These are phyloP conservation scores for Aspergillus sp. DNA, from an alignment of 2,329 filamentous ascomycete species.

Conservation along the genomic window DNA sequence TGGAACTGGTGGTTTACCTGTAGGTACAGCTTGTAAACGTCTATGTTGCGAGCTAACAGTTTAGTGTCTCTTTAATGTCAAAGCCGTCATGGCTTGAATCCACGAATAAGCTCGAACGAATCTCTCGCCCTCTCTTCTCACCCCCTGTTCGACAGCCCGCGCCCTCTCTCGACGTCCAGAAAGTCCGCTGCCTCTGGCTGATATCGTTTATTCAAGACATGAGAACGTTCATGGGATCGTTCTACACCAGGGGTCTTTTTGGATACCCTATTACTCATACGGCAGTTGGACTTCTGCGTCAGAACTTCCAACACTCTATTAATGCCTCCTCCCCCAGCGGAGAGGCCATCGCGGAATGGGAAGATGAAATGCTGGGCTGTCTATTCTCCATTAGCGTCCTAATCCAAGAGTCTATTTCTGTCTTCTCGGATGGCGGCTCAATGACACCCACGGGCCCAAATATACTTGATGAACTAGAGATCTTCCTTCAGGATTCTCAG, in stretches of 20 bases:
- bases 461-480: conserved; percentile 11
- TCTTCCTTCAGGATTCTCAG: not conserved
- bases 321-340: not conserved
- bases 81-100: conserved; percentile 30
- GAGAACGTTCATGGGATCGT: conserved; percentile 26
- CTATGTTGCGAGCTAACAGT: not conserved
- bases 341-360: not conserved
- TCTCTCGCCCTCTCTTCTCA: conserved; percentile 13
- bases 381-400: conserved; percentile 21
- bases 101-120: conserved; percentile 21
- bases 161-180: conserved; percentile 21
- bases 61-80: conserved; percentile 28
- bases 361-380: conserved; percentile 15
- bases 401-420: conserved; percentile 20
- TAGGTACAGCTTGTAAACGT: conserved; percentile 15
- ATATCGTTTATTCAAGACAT: conserved; percentile 32
- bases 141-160: not conserved
- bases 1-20: conserved; percentile 30
- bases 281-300: conserved; percentile 18
- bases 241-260: conserved; percentile 16
- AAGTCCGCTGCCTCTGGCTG: conserved; percentile 29
- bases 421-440: not conserved
- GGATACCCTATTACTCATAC: conserved; percentile 14
- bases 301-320: conserved; percentile 9
- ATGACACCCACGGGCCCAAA: not conserved